phyloP scores from a whole-genome alignment of 140 eudicot genomes.

The Cichorium intybus region DNA sequence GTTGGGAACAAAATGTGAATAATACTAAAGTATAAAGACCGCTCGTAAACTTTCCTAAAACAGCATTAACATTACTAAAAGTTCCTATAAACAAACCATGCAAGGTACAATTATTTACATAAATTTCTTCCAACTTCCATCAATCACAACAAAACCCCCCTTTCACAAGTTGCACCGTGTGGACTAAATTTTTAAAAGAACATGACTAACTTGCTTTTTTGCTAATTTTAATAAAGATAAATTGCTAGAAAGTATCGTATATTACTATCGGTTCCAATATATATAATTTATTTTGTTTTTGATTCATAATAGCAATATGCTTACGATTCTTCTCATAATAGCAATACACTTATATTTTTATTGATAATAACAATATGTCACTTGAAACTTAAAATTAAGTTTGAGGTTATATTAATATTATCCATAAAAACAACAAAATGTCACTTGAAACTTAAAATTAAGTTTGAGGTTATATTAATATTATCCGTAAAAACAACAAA shows the following conservation, averaged over 20 bases:
- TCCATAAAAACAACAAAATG: too few species aligned
- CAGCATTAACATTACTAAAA: not conserved
- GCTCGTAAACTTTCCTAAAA: not conserved
- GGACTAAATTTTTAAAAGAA: not conserved
- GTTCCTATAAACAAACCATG: not conserved
- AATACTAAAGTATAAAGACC: constrained; percentile 4
- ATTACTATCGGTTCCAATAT: not conserved
- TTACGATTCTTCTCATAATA: too few species aligned
- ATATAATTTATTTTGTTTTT: too few species aligned
- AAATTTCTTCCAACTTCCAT: not conserved
- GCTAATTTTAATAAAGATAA: not conserved
- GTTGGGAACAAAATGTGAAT: constrained; percentile 10
- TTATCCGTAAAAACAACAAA: too few species aligned
- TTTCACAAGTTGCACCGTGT: not conserved
- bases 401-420: too few species aligned
- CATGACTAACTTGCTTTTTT: constrained; percentile 4
- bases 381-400: too few species aligned
- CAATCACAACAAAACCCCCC: not conserved
- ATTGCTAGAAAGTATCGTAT: not conserved
- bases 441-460: too few species aligned
- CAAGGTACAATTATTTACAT: not conserved
- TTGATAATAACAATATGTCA: too few species aligned
- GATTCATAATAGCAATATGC: not conserved
- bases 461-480: too few species aligned
- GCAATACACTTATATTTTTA: too few species aligned